Base-by-base conservation (phyloP, 495 filamentous ascomycete genomes). In the Talaromyces nanjingensis region DNA sequence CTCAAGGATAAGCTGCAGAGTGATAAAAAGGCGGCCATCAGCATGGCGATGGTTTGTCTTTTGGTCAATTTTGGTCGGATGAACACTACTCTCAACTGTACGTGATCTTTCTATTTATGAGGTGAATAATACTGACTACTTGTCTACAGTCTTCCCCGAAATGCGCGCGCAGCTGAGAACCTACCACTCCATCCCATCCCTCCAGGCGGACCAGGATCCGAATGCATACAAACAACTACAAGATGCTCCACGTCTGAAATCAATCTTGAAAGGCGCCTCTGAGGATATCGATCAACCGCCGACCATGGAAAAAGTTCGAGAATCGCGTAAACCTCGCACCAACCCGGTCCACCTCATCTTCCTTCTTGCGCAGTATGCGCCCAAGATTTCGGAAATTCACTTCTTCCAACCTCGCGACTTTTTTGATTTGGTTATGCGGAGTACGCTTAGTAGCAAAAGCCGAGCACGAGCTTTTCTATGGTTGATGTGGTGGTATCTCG, bases 401-500 rank as follows among this genome's bases (percentile, higher is more conserved):
- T 98, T 98, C 77, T 88, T 88, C 52, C 84, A 87, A 25, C 85
- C 84, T 2, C 83, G 88, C 64, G 94, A 98, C 75, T 98, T 98
- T 74, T 96, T 96, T 71, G 94, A 98, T 68, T 83, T 98, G 3
- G 88, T 98, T 65, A 97, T 97, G 92, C 84, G 91, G 68, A 86
- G 86, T 3, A 89, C 89, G 22, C 80, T 92, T 27, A 93, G 89
- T 60, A 97, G 93, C 71, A 77, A 81, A 69, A 93, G 89, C 69
- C 84, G 94, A 63, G 94, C 96, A 0, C 89, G 77, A 60, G 93
- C 93, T 1, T 98, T 98, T 71, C 76, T 98, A 16, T 98, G 94
- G 94, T 74, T 98, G 65, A 97, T 98, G 87, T 98, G 94, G 94
- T 96, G 91, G 80, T 98, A 98, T 73, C 80, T 98, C n/a, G 96